phyloP scores from a whole-genome alignment of 1,139 yeast genomes.

The Yamadazyma diddensiae region DNA sequence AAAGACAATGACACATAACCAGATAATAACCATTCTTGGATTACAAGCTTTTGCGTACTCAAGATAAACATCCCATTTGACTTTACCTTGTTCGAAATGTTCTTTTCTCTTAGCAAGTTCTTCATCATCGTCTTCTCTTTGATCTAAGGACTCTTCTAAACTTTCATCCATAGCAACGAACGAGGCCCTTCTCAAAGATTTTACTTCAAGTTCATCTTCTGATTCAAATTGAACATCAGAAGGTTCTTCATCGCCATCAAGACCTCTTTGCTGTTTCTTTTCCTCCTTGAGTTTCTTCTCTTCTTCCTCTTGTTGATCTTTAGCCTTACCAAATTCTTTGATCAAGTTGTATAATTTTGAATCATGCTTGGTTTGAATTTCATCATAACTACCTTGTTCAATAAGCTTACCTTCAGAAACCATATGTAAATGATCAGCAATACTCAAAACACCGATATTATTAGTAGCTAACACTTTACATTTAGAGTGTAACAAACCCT shows the following conservation, averaged over 20 bases:
- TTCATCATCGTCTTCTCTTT: conserved; percentile 43
- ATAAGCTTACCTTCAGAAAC: conserved; percentile 71
- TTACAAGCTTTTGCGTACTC: conserved; percentile 90
- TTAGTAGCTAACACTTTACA: conserved; percentile 86
- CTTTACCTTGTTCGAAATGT: conserved; percentile 90
- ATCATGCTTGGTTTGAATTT: conserved; percentile 50
- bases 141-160: conserved; percentile 28
- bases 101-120: conserved; percentile 55
- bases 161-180: conserved; percentile 53
- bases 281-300: conserved; percentile 11
- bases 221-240: conserved; percentile 24
- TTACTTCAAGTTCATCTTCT: conserved; percentile 32
- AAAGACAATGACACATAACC: conserved; percentile 46
- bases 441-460: conserved; percentile 77
- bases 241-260: conserved; percentile 4
- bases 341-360: conserved; percentile 63
- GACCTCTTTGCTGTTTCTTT: conserved; percentile 3
- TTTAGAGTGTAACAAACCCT: conserved; percentile 74
- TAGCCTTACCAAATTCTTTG: conserved; percentile 68
- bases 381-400: conserved; percentile 73
- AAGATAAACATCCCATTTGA: conserved; percentile 80
- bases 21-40: conserved; percentile 59
- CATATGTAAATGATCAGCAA: conserved; percentile 73
- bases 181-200: conserved; percentile 69
- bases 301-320: conserved; percentile 16